Percentiles rank a stretch among this genome's conserved stretches.
Evolutionary conservation across 345 rosid species (phyloP).

Genomic region (Eucalyptus globulus): DNA sequence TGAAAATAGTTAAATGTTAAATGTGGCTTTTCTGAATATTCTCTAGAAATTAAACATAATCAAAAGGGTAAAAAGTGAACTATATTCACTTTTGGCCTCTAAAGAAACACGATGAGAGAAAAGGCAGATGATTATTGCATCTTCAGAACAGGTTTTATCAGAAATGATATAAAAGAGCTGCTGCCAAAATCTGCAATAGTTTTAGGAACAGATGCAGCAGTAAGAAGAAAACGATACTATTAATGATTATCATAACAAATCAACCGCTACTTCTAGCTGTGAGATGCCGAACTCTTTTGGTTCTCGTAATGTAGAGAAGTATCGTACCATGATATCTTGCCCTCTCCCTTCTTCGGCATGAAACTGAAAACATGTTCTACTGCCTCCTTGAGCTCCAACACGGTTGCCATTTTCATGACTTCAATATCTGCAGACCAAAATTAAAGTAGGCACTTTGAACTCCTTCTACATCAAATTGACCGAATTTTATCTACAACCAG

Average conservation of each 20-base stretch:
- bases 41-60: background rate
- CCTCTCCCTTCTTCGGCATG: conserved; percentile 44
- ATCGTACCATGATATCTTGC: conserved; percentile 67
- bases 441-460: background rate
- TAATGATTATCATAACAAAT: background rate
- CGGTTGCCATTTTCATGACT: conserved; percentile 46
- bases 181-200: background rate
- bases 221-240: background rate
- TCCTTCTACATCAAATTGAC: background rate
- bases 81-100: background rate
- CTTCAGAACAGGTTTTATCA: background rate
- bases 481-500: background rate
- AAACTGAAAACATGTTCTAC: conserved; percentile 74
- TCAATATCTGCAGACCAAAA: conserved; percentile 27
- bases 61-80: background rate
- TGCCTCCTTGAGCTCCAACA: conserved; percentile 59
- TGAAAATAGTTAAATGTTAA: background rate
- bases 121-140: background rate
- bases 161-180: background rate
- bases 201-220: background rate
- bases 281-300: background rate
- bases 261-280: background rate
- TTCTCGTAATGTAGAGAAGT: background rate
- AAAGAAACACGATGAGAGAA: background rate
- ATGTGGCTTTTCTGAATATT: background rate